phyloP scores from a whole-genome alignment of 2,329 filamentous ascomycete species.

The Trichoderma asperellum region DNA sequence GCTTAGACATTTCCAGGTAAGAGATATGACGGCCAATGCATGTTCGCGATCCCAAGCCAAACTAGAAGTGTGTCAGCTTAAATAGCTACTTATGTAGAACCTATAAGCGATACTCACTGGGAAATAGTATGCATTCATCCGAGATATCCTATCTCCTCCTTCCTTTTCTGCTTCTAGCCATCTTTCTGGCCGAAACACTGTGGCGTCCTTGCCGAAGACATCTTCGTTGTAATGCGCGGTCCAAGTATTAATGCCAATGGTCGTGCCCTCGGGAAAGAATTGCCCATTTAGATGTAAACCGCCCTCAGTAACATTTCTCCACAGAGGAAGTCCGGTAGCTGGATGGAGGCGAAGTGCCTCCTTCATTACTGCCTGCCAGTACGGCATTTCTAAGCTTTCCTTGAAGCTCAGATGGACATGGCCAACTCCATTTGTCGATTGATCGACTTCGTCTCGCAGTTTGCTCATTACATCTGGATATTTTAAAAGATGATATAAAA shows the following conservation, averaged over 20 bases:
- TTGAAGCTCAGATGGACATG: conserved; percentile 41
- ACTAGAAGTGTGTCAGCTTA: conserved; percentile 34
- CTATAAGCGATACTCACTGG: conserved; percentile 33
- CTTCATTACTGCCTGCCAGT: conserved; percentile 58
- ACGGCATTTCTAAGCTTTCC: conserved; percentile 51
- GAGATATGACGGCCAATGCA: conserved; percentile 51
- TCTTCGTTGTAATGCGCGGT: conserved; percentile 39
- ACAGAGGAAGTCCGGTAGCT: conserved; percentile 52
- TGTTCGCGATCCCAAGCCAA: conserved; percentile 47
- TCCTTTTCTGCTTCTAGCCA: conserved; percentile 42
- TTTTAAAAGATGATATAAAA: conserved; percentile 50
- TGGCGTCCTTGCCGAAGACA: conserved; percentile 41
- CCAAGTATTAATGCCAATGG: conserved; percentile 45
- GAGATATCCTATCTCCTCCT: conserved; percentile 32
- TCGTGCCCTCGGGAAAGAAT: conserved; percentile 40
- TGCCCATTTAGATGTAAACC: conserved; percentile 46
- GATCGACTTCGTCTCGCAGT: conserved; percentile 35
- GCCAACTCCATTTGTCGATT: not conserved
- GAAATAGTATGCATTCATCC: conserved; percentile 40
- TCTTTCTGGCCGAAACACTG: conserved; percentile 46
- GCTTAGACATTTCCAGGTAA: conserved; percentile 48
- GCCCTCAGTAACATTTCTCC: conserved; percentile 50
- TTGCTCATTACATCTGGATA: conserved; percentile 34
- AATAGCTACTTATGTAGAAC: no score
- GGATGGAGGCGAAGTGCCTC: conserved; percentile 56